These are phyloP conservation scores for Cyanodermella asteris DNA, from an alignment of 2,329 filamentous ascomycete genomes.

Conservation along the genomic window DNA sequence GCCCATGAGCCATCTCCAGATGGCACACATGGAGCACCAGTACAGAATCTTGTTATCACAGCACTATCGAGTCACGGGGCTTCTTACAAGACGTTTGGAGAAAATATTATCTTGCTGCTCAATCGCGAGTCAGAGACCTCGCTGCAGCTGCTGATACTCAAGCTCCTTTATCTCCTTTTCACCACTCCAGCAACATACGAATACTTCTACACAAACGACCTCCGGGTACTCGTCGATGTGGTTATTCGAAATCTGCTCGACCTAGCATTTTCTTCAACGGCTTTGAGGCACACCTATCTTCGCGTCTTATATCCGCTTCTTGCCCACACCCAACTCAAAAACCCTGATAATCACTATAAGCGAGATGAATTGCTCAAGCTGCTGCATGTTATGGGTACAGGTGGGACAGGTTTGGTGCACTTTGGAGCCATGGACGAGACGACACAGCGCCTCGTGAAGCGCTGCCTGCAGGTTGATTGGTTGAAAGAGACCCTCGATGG, in stretches of 20 bases:
- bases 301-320: constrained; percentile 79
- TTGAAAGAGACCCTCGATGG: constrained; percentile 10
- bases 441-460: constrained; percentile 23
- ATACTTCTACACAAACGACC: constrained; percentile 96
- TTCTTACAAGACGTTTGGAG: constrained; percentile 80
- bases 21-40: constrained; percentile 22
- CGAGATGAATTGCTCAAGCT: constrained; percentile 60
- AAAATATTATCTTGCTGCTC: constrained; percentile 85
- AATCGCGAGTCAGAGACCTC: constrained; percentile 89
- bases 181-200: constrained; percentile 81
- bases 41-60: constrained; percentile 90
- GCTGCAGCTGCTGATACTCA: constrained; percentile 85
- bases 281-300: constrained; percentile 78
- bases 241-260: constrained; percentile 95
- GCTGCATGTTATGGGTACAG: constrained; percentile 35
- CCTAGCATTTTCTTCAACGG: constrained; percentile 54
- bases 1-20: constrained; percentile 30
- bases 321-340: constrained; percentile 71
- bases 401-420: constrained; percentile 20
- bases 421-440: constrained; percentile 29
- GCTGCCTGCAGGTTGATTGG: constrained; percentile 26
- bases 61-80: constrained; percentile 61
- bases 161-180: constrained; percentile 85
- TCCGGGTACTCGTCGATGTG: constrained; percentile 83
- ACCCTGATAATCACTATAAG: constrained; percentile 83